These are phyloP conservation scores for Tuber melanosporum DNA, from an alignment of 495 filamentous ascomycete genomes.

Conservation along the genomic window DNA sequence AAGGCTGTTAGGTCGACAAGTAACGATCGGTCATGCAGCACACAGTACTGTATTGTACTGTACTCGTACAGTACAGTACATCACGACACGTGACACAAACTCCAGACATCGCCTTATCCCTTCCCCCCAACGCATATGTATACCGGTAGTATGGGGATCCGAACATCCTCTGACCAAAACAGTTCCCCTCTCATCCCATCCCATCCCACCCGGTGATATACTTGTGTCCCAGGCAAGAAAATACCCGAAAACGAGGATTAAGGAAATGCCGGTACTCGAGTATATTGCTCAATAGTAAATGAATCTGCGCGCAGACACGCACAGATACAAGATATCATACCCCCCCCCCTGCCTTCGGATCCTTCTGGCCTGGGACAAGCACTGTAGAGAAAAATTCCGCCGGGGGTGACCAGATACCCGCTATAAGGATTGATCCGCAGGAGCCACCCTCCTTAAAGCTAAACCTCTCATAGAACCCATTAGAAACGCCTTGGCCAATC, in stretches of 20 bases:
- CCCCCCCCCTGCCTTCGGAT: neutral
- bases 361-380: neutral
- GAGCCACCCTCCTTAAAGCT: neutral
- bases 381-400: neutral
- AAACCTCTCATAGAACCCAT: neutral
- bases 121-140: neutral
- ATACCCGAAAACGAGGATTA: neutral
- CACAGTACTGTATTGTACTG: neutral
- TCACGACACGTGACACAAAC: neutral
- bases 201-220: neutral
- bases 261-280: neutral
- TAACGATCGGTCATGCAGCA: neutral
- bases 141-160: neutral
- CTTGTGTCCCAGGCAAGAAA: neutral
- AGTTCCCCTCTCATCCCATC: neutral
- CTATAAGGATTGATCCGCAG: neutral
- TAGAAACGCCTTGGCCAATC: neutral
- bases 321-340: neutral
- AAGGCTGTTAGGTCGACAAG: neutral
- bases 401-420: neutral
- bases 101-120: neutral
- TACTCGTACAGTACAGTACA: neutral
- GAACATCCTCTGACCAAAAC: neutral
- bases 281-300: neutral
- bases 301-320: neutral